phyloP scores from a whole-genome alignment of 75 land plant genomes.

The Azolla pinnata region DNA sequence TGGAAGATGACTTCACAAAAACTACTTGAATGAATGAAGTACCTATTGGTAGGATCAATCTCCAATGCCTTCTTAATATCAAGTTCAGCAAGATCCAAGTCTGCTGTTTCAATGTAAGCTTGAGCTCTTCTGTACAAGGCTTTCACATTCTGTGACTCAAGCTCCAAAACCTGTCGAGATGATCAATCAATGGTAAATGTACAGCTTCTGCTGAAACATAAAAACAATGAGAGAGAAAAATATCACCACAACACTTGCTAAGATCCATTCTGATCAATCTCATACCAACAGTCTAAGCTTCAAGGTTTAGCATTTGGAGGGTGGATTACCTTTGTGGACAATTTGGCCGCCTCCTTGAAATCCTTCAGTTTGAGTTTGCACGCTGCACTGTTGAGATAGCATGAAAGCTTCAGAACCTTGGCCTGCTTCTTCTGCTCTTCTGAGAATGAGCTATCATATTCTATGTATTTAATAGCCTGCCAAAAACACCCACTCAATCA shows the following conservation, averaged over 20 bases:
- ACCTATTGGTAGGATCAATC: slow-evolving; percentile 40
- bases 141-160: slow-evolving; percentile 38
- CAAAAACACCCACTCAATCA: slow-evolving; percentile 12
- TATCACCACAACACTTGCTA: too few species aligned
- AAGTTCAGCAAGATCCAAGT: slow-evolving; percentile 39
- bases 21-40: too few species aligned
- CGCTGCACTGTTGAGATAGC: slow-evolving; percentile 65
- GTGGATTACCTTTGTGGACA: slow-evolving; percentile 56
- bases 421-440: slow-evolving; percentile 56
- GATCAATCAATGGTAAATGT: too few species aligned
- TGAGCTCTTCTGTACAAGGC: slow-evolving; percentile 45
- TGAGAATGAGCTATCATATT: slow-evolving; percentile 39
- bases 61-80: slow-evolving; percentile 49
- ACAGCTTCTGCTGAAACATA: too few species aligned
- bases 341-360: slow-evolving; percentile 32
- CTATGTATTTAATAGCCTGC: slow-evolving; percentile 59
- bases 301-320: too few species aligned
- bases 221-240: too few species aligned
- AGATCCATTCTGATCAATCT: too few species aligned
- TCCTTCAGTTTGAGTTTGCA: slow-evolving; percentile 60
- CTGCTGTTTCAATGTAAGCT: slow-evolving; percentile 42
- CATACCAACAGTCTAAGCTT: neutral
- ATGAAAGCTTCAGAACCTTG: slow-evolving; percentile 48
- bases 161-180: slow-evolving; percentile 29
- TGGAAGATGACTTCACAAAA: too few species aligned